phyloP scores from a whole-genome alignment of 139 green algal species.

The Picocystis salinarum region DNA sequence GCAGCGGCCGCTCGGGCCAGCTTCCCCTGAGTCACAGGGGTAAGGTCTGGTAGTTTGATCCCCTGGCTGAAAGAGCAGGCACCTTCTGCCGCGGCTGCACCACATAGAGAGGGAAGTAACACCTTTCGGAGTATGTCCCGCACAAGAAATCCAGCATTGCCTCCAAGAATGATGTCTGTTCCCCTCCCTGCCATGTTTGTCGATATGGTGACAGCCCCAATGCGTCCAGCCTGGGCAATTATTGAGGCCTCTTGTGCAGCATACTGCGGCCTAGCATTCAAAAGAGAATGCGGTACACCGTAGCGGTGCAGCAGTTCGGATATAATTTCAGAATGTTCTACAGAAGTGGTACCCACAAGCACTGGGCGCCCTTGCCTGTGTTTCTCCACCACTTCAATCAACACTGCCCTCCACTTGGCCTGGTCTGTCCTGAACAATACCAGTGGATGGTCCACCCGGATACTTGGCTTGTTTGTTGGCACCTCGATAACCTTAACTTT shows the following conservation, averaged over 20 bases:
- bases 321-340: conserved; percentile 33
- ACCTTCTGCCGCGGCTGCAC: too few relatives aligned
- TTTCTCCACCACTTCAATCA: conserved; percentile 10
- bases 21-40: not conserved
- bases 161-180: conserved; percentile 62
- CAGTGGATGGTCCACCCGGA: conserved; percentile 31
- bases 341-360: conserved; percentile 68
- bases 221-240: conserved; percentile 32
- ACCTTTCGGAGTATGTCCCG: not conserved
- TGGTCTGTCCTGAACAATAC: conserved; percentile 27
- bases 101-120: too few relatives aligned
- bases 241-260: conserved; percentile 12
- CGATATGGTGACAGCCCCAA: conserved; percentile 48
- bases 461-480: conserved; percentile 51
- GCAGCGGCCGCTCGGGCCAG: not conserved
- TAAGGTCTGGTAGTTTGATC: too few relatives aligned
- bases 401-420: conserved; percentile 19
- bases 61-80: too few relatives aligned
- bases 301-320: conserved; percentile 23
- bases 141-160: conserved; percentile 36
- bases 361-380: conserved; percentile 35
- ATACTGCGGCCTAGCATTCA: conserved; percentile 36
- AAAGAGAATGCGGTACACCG: conserved; percentile 19
- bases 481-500: conserved; percentile 41
- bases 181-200: conserved; percentile 62